phyloP scores from a whole-genome alignment of 129 eudicot species.

The Artemisia tridentata region DNA sequence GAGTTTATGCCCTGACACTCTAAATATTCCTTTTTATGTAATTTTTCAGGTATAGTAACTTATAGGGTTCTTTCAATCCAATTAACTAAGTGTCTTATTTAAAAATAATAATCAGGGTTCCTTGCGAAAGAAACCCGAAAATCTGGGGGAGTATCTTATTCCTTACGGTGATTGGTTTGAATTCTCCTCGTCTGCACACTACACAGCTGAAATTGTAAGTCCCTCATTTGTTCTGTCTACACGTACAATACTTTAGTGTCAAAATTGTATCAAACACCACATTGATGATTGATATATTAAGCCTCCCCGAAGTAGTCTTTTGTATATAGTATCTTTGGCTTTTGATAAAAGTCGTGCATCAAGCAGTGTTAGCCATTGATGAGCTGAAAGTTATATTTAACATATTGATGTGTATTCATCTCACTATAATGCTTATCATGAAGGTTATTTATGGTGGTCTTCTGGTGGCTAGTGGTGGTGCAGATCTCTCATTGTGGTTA shows the following conservation, averaged over 20 bases:
- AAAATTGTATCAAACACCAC: too few species aligned
- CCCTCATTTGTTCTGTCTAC: background rate
- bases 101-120: conserved; percentile 51
- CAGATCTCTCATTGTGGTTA: conserved; percentile 77
- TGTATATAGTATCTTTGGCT: too few species aligned
- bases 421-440: conserved; percentile 28
- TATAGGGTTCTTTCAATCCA: background rate
- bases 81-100: conserved; percentile 3
- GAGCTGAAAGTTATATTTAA: background rate
- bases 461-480: conserved; percentile 83
- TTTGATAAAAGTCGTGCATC: too few species aligned
- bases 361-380: background rate
- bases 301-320: too few species aligned
- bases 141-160: conserved; percentile 55
- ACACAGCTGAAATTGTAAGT: conserved; percentile 80
- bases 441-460: conserved; percentile 90
- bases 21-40: background rate
- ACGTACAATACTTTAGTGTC: too few species aligned
- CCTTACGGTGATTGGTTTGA: conserved; percentile 94
- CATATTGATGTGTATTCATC: background rate
- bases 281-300: too few species aligned
- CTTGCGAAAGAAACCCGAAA: conserved; percentile 49
- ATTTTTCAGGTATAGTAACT: too few species aligned
- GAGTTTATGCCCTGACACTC: background rate
- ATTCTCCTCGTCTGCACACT: conserved; percentile 84